Evolutionary conservation across 805 yeast genomes (phyloP).

Genomic region (Metschnikowia henanensis): DNA sequence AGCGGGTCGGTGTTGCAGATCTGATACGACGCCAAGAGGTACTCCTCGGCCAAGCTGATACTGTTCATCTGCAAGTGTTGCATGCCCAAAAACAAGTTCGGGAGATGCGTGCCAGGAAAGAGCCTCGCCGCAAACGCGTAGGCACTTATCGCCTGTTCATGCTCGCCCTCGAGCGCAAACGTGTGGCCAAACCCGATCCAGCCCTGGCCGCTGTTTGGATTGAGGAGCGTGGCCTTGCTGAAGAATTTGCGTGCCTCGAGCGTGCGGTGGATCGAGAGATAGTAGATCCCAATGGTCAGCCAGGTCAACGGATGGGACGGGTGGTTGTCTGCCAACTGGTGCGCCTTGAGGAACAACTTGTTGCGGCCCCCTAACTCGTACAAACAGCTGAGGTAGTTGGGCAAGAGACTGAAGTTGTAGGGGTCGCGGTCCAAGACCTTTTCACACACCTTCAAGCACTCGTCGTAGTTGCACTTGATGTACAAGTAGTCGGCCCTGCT

Average conservation of each 20-base stretch:
- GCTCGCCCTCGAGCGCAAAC: constrained; percentile 97
- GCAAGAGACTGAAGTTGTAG: constrained; percentile 68
- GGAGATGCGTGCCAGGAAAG: constrained; percentile 89
- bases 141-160: constrained; percentile 97
- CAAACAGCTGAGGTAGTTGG: constrained; percentile 79
- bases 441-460: constrained; percentile 76
- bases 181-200: constrained; percentile 99
- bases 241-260: constrained; percentile 85
- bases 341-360: constrained; percentile 76
- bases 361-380: constrained; percentile 84
- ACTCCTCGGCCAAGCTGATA: constrained; percentile 81
- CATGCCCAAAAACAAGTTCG: constrained; percentile 91
- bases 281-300: constrained; percentile 91
- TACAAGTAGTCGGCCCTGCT: constrained; percentile 70
- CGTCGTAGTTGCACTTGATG: constrained; percentile 75
- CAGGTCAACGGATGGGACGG: constrained; percentile 85
- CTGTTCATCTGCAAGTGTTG: constrained; percentile 91
- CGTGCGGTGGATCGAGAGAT: constrained; percentile 68
- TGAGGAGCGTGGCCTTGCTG: constrained; percentile 82
- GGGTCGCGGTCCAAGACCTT: constrained; percentile 57
- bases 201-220: constrained; percentile 90
- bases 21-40: constrained; percentile 68
- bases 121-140: constrained; percentile 93
- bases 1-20: constrained; percentile 87
- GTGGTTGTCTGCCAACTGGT: constrained; percentile 79